Percentiles rank a stretch among this genome's conserved stretches.
Conservation (phyloP, 2,329 filamentous ascomycete genomes). For the Beauveria scarabaeidicola region DNA sequence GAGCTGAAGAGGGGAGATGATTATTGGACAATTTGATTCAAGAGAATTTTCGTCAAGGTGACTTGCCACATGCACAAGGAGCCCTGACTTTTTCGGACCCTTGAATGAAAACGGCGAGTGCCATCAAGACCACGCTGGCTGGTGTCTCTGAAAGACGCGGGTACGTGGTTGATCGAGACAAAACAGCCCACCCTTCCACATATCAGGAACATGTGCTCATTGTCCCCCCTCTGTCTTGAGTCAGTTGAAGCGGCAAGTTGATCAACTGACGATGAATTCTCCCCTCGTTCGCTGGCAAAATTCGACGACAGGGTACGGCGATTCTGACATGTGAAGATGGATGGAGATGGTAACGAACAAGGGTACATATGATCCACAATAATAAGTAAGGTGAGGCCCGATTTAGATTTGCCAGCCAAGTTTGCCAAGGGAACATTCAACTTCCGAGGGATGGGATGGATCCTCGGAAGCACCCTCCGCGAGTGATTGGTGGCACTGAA, state of each 20-base stretch:
- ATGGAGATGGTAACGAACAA: background rate
- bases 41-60: background rate
- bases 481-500: background rate
- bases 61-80: background rate
- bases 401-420: constrained; percentile 8
- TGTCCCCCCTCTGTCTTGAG: background rate
- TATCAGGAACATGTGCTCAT: background rate
- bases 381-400: constrained; percentile 6
- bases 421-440: background rate
- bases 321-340: constrained; percentile 8
- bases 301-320: background rate
- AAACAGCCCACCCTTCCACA: background rate
- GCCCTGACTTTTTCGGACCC: background rate
- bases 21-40: background rate
- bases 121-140: background rate
- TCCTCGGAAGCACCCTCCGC: constrained; percentile 4
- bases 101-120: background rate
- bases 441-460: constrained; percentile 2
- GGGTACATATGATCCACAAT: background rate
- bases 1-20: background rate
- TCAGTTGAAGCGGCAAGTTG: background rate
- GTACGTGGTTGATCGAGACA: background rate
- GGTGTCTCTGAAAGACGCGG: background rate
- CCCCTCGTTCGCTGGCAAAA: background rate
- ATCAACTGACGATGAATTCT: background rate